Evolutionary conservation across 768 basidiomycete genomes (phyloP).

Genomic region (Neoboletus subvelutipes): DNA sequence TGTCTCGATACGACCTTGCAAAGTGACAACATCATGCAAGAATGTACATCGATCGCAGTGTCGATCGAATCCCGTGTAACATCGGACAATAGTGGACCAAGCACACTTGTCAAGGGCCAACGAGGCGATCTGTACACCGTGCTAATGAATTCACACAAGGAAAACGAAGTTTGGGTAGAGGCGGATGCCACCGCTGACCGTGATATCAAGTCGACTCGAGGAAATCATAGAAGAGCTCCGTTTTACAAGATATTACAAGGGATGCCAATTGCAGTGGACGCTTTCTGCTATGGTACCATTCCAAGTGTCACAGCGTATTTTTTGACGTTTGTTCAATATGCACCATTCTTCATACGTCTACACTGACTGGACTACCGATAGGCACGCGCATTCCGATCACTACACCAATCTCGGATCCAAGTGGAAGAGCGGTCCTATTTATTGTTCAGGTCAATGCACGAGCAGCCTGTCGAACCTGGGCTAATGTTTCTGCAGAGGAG

Average conservation of each 20-base stretch:
- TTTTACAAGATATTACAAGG: constrained; percentile 96
- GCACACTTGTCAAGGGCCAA: neutral
- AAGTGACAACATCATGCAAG: neutral
- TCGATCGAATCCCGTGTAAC: neutral
- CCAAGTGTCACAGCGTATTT: constrained; percentile 91
- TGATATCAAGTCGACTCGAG: constrained; percentile 45
- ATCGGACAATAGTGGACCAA: neutral
- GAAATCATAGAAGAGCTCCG: constrained; percentile 72
- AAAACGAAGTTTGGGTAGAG: constrained; percentile 84
- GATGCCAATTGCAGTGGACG: constrained; percentile 98
- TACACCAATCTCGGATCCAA: constrained; percentile 87
- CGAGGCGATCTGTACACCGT: constrained; percentile 60
- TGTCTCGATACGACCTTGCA: constrained; percentile 46
- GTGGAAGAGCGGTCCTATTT: constrained; percentile 93
- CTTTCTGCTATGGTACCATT: constrained; percentile 91
- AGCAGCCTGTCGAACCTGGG: neutral
- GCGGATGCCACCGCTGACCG: constrained; percentile 55
- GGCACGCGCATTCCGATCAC: constrained; percentile 96
- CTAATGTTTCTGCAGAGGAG: constrained; percentile 42
- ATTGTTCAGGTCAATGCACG: constrained; percentile 66
- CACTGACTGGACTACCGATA: constrained; percentile 32
- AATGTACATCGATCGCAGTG: neutral
- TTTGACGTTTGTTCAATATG: constrained; percentile 57
- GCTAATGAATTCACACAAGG: constrained; percentile 87
- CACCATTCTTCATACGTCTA: neutral